Base-by-base conservation (phyloP, 352 stramenopile genomes). In the Halophytophthora polymorphica region DNA sequence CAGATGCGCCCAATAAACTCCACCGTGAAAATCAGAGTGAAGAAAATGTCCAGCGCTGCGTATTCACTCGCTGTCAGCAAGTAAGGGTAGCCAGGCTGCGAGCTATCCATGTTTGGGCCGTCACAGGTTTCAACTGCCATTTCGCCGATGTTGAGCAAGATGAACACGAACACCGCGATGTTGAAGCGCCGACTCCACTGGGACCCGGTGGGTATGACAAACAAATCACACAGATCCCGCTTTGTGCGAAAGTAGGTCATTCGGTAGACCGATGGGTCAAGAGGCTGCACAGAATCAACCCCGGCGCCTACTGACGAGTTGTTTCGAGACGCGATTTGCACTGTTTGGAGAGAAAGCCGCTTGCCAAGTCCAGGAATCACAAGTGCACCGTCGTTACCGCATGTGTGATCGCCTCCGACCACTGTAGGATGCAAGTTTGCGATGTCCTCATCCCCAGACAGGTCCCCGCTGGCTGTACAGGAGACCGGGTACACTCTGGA, bases 91-190 rank as follows among this genome's bases (percentile, higher is more conserved):
- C 55, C 71, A 6, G 82, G 82, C n/a, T 80, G 62, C 1, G 77
- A 71, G 6, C 71, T 77, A 13, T 50, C 59, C 33, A 68, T 52
- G 47, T 86, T 84, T 11, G 66, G 61, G 0, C 82, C 82, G 39
- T 90, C 78, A 25, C 73, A 88, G 6, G 78, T 90, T 54, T 86
- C 59, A 6, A 81, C 60, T 8, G 76, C 72, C n/a, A 90, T 60
- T 12, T 66, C 40, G 1, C 36, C 46, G 36, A 77, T 73, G 34
- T 73, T 81, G 13, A 83, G 4, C 13, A 87, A 45, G 42, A 90
- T 87, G 33, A 69, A 59, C 25, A 80, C 35, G 49, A 85, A 86
- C 6, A 82, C 61, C 2, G 68, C n/a, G 11, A 62, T 56, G 19
- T 86, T 63, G 5, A 82, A 57, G 4, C 75, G 53, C 35, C 62